Evolutionary conservation across 495 filamentous ascomycete genomes (phyloP).

Genomic region (Neurospora africana): DNA sequence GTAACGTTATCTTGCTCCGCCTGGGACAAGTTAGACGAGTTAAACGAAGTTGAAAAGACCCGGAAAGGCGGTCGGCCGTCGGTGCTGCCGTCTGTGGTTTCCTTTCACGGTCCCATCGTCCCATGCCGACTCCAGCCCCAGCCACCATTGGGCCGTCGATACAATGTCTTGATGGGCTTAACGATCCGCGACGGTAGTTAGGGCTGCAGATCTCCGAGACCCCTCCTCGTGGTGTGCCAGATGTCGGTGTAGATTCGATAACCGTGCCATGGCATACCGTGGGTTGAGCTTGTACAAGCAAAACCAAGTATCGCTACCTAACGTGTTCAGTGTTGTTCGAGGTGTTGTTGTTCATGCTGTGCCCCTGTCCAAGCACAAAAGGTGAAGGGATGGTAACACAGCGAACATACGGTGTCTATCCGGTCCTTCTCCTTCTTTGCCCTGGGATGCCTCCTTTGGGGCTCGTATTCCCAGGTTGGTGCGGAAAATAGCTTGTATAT

Average conservation of each 20-base stretch:
- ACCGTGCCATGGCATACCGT: neutral
- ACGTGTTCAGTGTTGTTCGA: neutral
- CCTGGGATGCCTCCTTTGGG: neutral
- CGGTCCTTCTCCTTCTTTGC: neutral
- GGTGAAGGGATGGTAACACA: neutral
- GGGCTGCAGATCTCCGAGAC: constrained; percentile 7
- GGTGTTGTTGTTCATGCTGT: neutral
- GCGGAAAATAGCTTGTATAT: neutral
- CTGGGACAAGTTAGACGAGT: neutral
- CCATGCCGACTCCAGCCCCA: too few species aligned
- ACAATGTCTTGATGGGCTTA: neutral
- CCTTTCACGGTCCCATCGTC: neutral
- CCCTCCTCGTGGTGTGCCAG: constrained; percentile 8
- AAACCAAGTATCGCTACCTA: neutral
- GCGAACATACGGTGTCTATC: neutral
- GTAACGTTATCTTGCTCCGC: neutral
- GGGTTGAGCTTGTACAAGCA: neutral
- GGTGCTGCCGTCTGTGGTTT: neutral
- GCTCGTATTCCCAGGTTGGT: neutral
- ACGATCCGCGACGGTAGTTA: neutral
- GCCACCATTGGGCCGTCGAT: neutral
- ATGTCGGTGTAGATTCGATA: constrained; percentile 6
- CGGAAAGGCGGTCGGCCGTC: neutral
- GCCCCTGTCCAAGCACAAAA: neutral
- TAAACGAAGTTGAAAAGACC: neutral